Percentiles rank a stretch among this genome's conserved stretches.
These are phyloP conservation scores for Erythrobasidium hasegawianum DNA, from an alignment of 1,284 basidiomycete species.

Conservation along the genomic window DNA sequence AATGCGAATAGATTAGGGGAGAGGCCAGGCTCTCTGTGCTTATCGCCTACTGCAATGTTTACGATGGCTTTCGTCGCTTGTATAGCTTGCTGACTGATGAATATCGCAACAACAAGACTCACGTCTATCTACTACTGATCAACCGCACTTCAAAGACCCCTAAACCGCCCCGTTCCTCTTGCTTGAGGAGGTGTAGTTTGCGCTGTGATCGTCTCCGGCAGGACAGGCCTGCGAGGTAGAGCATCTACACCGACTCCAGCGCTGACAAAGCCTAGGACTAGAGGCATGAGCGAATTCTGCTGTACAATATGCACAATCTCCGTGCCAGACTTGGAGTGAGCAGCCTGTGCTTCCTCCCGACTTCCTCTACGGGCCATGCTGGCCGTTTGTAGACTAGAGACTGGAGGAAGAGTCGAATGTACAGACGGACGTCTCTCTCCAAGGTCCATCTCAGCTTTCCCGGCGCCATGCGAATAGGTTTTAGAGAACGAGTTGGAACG, in stretches of 20 bases:
- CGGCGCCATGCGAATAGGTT: slow-evolving; percentile 39
- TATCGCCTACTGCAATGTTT: no score
- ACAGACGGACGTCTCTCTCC: slow-evolving; percentile 11
- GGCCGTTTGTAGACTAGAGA: neutral
- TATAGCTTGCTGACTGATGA: no score
- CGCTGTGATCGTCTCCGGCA: neutral
- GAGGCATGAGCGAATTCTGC: slow-evolving; percentile 51
- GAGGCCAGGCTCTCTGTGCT: no score
- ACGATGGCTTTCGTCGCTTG: no score
- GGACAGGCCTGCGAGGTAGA: slow-evolving; percentile 26
- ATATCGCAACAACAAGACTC: no score
- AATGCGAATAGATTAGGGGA: no score
- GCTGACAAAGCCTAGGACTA: slow-evolving; percentile 47
- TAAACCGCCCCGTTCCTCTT: slow-evolving; percentile 26
- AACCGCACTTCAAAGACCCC: neutral
- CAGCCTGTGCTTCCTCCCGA: slow-evolving; percentile 23
- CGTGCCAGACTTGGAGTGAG: slow-evolving; percentile 44
- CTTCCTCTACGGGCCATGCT: slow-evolving; percentile 12
- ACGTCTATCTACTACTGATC: no score
- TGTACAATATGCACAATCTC: slow-evolving; percentile 49
- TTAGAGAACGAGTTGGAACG: slow-evolving; percentile 45
- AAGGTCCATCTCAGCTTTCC: slow-evolving; percentile 37
- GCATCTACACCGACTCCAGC: slow-evolving; percentile 30
- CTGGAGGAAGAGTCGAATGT: neutral
- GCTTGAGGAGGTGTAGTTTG: slow-evolving; percentile 18